These are phyloP conservation scores for Mortierella sp. DNA, from an alignment of 371 early-diverging fungal species.

Conservation along the genomic window DNA sequence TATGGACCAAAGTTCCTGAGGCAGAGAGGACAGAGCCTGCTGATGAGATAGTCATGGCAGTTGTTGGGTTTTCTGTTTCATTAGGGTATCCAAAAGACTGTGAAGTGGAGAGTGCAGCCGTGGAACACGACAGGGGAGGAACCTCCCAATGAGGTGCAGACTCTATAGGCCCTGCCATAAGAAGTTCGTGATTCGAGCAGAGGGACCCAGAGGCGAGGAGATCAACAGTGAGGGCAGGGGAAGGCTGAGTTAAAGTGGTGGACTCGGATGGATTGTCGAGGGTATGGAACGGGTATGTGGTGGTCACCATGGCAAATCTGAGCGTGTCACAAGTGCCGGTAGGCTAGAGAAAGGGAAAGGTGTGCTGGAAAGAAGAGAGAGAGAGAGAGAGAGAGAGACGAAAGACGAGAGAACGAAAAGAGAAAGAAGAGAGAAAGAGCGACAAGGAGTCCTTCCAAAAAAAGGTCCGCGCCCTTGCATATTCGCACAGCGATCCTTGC, in stretches of 20 bases:
- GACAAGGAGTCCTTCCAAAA: background rate
- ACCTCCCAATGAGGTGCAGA: too few relatives aligned
- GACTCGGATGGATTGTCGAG: background rate
- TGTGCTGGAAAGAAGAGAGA: background rate
- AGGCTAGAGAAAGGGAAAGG: background rate
- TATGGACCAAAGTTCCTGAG: conserved; percentile 9
- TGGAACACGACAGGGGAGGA: background rate
- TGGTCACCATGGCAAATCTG: background rate
- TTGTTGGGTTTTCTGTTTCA: background rate
- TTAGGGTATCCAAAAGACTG: background rate
- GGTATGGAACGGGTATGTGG: background rate
- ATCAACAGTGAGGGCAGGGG: too few relatives aligned
- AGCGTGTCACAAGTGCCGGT: background rate
- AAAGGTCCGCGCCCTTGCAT: too few relatives aligned
- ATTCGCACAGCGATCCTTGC: too few relatives aligned
- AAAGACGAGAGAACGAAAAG: background rate
- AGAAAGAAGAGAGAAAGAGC: background rate
- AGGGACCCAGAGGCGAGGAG: too few relatives aligned
- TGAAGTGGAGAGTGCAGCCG: background rate
- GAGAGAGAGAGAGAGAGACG: background rate
- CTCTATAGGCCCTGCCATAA: too few relatives aligned
- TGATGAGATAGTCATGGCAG: background rate
- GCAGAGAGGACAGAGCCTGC: conserved; percentile 14
- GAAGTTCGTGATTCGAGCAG: too few relatives aligned
- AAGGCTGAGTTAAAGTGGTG: too few relatives aligned